These are phyloP conservation scores for Amanita fuliginea DNA, from an alignment of 768 basidiomycete species.

Conservation along the genomic window DNA sequence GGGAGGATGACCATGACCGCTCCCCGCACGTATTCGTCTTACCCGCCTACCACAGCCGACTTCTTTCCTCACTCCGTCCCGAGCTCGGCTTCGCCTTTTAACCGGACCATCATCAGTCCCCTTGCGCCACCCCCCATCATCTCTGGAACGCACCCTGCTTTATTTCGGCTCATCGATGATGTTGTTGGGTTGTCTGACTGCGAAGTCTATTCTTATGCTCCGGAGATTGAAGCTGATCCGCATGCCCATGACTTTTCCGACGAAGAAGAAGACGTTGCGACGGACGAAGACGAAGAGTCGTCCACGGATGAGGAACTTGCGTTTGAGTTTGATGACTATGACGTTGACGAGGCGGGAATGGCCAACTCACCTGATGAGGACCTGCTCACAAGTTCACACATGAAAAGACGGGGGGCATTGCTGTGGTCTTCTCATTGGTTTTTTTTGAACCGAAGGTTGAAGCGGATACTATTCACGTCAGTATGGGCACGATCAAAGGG, in stretches of 20 bases:
- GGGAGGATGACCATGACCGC: slow-evolving; percentile 54
- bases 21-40: slow-evolving; percentile 78
- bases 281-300: slow-evolving; percentile 54
- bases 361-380: slow-evolving; percentile 29
- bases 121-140: slow-evolving; percentile 62
- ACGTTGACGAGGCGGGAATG: slow-evolving; percentile 46
- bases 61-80: slow-evolving; percentile 71
- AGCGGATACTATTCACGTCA: slow-evolving; percentile 85
- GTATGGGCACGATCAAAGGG: slow-evolving; percentile 79
- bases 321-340: slow-evolving; percentile 77
- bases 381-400: slow-evolving; percentile 25
- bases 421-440: slow-evolving; percentile 98
- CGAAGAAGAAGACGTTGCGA: slow-evolving; percentile 66
- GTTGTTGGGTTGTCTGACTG: slow-evolving; percentile 85
- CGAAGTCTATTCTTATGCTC: slow-evolving; percentile 91
- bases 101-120: slow-evolving; percentile 49
- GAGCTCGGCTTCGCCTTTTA: slow-evolving; percentile 59
- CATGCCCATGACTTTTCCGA: slow-evolving; percentile 77
- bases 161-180: slow-evolving; percentile 82
- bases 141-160: slow-evolving; percentile 77
- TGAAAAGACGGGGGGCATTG: slow-evolving; percentile 64
- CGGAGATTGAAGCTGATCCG: slow-evolving; percentile 90
- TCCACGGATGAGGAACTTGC: slow-evolving; percentile 63
- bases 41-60: slow-evolving; percentile 61
- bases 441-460: slow-evolving; percentile 87